Base-by-base conservation (phyloP, 805 yeast species). In the Candida pini region DNA sequence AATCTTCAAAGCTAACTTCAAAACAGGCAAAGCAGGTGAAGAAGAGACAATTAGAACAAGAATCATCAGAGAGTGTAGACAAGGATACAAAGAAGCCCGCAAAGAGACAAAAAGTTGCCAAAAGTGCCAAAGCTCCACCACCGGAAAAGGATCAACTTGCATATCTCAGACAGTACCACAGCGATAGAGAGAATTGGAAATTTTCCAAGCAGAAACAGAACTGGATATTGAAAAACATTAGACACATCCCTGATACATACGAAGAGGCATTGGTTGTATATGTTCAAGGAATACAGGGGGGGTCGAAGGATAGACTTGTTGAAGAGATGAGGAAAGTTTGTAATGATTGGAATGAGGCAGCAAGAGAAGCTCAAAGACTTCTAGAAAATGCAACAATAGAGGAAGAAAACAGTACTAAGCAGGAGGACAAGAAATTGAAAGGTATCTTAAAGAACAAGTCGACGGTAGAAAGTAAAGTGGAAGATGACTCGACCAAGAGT, bases 201-300 rank as follows among this genome's bases (percentile, higher is more conserved):
- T 85, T 85, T 56, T 79, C 87, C 39, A 85, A 85, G 50, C 89
- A 80, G 63, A 84, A 85, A 44, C 95, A 85, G 58, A 84, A 84
- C 52, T 85, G 95, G 95, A 68, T 85, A 28, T 60, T 85, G 43
- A 78, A 76, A 49, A 77, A 84, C 53, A 57, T 81, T 21, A 66
- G 61, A 32, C 42, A 47, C 17, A 73, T 79, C 16, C 81, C 78
- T 3, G 62, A 60, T 0, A 60, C 64, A 8, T 83, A 81, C 49
- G 76, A 71, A 33, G 58, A 52, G 1, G 70, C 73, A 18, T 55
- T 84, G 38, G 40, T 63, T 10, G 52, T 50, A 5, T 84, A 84
- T 47, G 52, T 82, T 14, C 66, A 60, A 14, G 81, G 81, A 0
- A 51, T 84, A 18, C 81, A 80, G 54, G 94, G 94, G 2, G 85